These are phyloP conservation scores for Penicillium roqueforti DNA, from an alignment of 495 filamentous ascomycete species.

Conservation along the genomic window DNA sequence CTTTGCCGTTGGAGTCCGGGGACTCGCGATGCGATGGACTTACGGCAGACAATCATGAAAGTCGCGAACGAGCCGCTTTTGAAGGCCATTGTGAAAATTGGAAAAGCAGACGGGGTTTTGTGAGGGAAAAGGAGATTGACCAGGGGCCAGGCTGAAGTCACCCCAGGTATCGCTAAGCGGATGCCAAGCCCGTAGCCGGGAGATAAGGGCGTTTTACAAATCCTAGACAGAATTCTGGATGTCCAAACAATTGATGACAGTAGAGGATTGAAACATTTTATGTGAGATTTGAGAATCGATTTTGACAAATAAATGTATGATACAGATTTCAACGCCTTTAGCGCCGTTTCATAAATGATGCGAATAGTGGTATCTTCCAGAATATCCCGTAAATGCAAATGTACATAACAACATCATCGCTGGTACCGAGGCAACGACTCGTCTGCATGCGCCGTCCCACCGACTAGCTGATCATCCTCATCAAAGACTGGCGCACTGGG, in stretches of 20 bases:
- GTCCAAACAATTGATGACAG: background rate
- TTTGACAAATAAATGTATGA: conserved; percentile 4
- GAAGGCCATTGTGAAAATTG: conserved; percentile 32
- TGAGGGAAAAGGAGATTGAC: conserved; percentile 9
- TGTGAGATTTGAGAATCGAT: background rate
- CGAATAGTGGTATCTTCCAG: conserved; percentile 33
- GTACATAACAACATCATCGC: conserved; percentile 27
- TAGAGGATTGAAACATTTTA: background rate
- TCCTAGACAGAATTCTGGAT: background rate
- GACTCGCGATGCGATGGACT: conserved; percentile 26
- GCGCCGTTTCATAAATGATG: conserved; percentile 22
- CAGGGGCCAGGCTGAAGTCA: conserved; percentile 16
- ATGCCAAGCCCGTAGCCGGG: conserved; percentile 16
- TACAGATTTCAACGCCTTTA: conserved; percentile 21
- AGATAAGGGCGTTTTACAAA: conserved; percentile 13
- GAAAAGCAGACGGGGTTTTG: background rate
- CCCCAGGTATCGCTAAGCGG: conserved; percentile 20
- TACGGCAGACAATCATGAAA: conserved; percentile 93
- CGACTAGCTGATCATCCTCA: conserved; percentile 49
- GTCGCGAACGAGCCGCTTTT: conserved; percentile 70
- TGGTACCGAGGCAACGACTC: conserved; percentile 49
- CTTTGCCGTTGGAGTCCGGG: conserved; percentile 8
- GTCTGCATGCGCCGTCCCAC: conserved; percentile 38
- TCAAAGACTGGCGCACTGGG: conserved; percentile 68
- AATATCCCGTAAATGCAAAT: conserved; percentile 28